Evolutionary conservation across 306 rosid genomes (phyloP).

Genomic region (Trichosanthes cucumerina): DNA sequence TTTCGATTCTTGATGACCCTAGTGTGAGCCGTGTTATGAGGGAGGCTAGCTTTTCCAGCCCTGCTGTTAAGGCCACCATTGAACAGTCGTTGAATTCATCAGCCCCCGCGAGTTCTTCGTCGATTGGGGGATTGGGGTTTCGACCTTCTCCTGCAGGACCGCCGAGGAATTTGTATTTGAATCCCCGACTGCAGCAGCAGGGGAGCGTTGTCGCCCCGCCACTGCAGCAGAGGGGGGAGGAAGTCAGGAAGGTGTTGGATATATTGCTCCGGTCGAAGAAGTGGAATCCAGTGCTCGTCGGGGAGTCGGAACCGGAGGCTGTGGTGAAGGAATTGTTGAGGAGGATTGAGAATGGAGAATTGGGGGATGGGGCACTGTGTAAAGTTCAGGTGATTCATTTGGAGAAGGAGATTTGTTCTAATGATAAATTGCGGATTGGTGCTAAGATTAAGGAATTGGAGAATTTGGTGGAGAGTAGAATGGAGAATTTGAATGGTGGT

Average conservation of each 20-base stretch:
- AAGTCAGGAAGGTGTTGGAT: conserved; percentile 55
- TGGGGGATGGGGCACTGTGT: conserved; percentile 37
- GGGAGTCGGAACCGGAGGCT: conserved; percentile 83
- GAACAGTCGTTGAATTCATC: conserved; percentile 59
- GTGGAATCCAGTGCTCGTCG: conserved; percentile 84
- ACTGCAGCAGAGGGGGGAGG: conserved; percentile 50
- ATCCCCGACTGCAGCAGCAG: conserved; percentile 68
- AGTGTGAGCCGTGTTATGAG: conserved; percentile 97
- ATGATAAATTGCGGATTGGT: conserved; percentile 40
- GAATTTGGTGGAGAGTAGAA: conserved; percentile 45
- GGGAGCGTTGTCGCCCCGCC: conserved; percentile 29
- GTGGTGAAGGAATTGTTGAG: conserved; percentile 53
- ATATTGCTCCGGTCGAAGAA: conserved; percentile 50
- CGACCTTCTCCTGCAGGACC: conserved; percentile 27
- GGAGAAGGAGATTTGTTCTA: conserved; percentile 59
- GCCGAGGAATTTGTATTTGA: conserved; percentile 52
- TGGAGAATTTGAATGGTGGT: conserved; percentile 24
- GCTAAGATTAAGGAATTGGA: conserved; percentile 49
- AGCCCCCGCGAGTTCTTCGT: conserved; percentile 31
- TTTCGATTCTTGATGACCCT: conserved; percentile 91
- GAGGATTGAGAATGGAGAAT: conserved; percentile 61
- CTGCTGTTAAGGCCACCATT: conserved; percentile 80
- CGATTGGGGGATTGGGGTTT: conserved; percentile 53
- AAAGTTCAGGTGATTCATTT: conserved; percentile 51
- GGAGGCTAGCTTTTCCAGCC: conserved; percentile 88